Evolutionary conservation across 305 asterid genomes (phyloP).

Genomic region (Fraxinus ornus): DNA sequence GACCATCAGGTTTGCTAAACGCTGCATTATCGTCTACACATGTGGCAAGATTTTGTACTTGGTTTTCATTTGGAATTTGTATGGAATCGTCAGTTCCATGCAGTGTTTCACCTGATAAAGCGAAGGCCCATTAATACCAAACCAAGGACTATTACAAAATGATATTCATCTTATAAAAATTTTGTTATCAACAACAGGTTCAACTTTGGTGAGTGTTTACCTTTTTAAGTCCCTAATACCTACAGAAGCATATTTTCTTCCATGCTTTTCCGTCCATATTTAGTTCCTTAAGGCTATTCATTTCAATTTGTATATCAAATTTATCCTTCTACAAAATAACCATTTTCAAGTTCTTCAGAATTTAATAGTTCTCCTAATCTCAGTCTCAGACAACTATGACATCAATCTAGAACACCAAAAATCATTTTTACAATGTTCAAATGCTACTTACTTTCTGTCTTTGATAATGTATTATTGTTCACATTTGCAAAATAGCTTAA

Average conservation of each 20-base stretch:
- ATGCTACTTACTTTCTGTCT: background rate
- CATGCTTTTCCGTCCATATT: constrained; percentile 5
- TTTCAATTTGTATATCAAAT: background rate
- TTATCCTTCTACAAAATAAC: background rate
- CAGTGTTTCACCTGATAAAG: constrained; percentile 45
- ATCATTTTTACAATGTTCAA: background rate
- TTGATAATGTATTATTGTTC: background rate
- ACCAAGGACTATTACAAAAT: constrained; percentile 9
- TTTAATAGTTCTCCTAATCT: background rate
- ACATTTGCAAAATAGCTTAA: background rate
- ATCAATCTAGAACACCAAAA: background rate
- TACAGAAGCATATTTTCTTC: constrained; percentile 7
- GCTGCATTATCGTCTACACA: constrained; percentile 34
- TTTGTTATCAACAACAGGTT: background rate
- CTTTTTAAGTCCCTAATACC: background rate
- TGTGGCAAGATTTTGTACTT: constrained; percentile 32
- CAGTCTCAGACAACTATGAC: background rate
- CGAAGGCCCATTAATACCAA: constrained; percentile 21
- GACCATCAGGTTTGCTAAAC: constrained; percentile 41
- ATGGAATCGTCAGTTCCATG: constrained; percentile 33
- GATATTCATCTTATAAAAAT: background rate
- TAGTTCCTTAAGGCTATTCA: constrained; percentile 8
- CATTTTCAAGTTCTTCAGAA: background rate
- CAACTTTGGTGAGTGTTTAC: constrained; percentile 2
- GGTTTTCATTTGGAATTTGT: constrained; percentile 38